Evolutionary conservation across 768 basidiomycete genomes (phyloP).

Genomic region (Termitomyces sp.): DNA sequence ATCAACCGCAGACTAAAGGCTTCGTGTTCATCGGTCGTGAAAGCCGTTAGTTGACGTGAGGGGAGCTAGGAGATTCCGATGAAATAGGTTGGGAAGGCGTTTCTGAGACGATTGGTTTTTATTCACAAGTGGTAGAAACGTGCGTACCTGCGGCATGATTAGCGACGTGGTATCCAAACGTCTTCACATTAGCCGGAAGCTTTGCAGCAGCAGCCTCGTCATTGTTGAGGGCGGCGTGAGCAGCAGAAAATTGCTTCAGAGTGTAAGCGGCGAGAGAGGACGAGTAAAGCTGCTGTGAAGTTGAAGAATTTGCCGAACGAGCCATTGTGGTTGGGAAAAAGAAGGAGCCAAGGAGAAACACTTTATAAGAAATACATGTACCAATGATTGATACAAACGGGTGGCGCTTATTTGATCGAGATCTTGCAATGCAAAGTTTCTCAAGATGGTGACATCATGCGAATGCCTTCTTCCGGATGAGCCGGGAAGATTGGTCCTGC

Average conservation of each 20-base stretch:
- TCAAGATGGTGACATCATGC: constrained; percentile 7
- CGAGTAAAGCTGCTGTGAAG: constrained; percentile 32
- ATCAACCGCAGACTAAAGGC: background rate
- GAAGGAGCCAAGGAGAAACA: background rate
- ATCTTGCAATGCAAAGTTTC: background rate
- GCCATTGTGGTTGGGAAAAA: constrained; percentile 6
- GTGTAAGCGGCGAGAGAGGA: constrained; percentile 45
- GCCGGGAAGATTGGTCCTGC: background rate
- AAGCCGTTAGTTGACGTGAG: background rate
- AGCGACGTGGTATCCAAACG: constrained; percentile 15
- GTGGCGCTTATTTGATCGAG: constrained; percentile 5
- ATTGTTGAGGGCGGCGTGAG: constrained; percentile 26
- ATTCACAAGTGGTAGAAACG: background rate
- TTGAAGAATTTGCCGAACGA: constrained; percentile 16
- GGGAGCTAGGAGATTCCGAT: background rate
- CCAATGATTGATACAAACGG: background rate
- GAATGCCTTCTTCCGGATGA: background rate
- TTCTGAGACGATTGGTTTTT: background rate
- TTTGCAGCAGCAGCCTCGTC: constrained; percentile 30
- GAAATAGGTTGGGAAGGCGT: background rate
- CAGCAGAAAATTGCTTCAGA: constrained; percentile 37
- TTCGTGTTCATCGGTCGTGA: background rate
- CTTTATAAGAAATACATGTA: constrained; percentile 5
- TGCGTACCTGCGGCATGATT: constrained; percentile 4
- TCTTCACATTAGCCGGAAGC: constrained; percentile 27